Evolutionary conservation across 768 basidiomycete species (phyloP).

Genomic region (Boletales sp.): DNA sequence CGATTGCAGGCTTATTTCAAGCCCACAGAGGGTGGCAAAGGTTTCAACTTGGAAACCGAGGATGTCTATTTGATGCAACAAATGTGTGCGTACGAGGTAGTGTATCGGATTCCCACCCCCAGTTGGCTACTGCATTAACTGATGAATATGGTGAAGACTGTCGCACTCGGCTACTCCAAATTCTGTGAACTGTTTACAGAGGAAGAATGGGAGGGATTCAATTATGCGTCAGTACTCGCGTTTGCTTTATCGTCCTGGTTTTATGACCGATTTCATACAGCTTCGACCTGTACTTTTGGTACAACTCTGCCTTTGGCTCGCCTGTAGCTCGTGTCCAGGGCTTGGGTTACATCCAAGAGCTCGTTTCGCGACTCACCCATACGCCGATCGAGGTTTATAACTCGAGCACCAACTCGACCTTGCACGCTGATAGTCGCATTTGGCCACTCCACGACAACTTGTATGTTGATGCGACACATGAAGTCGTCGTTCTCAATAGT

Average conservation of each 20-base stretch:
- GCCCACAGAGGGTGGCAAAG: conserved; percentile 27
- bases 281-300: conserved; percentile 34
- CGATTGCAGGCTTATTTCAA: conserved; percentile 56
- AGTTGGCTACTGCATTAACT: neutral
- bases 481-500: conserved; percentile 87
- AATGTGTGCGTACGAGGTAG: conserved; percentile 81
- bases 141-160: conserved; percentile 54
- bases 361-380: conserved; percentile 78
- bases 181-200: conserved; percentile 90
- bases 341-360: conserved; percentile 78
- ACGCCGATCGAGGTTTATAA: conserved; percentile 68
- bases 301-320: conserved; percentile 77
- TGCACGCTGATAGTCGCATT: conserved; percentile 64
- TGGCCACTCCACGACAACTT: conserved; percentile 71
- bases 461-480: conserved; percentile 89
- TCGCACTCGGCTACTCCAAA: conserved; percentile 85
- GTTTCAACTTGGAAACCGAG: conserved; percentile 59
- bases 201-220: conserved; percentile 91
- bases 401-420: conserved; percentile 80
- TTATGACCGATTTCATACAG: conserved; percentile 4
- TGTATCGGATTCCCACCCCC: neutral
- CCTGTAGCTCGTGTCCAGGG: conserved; percentile 76
- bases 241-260: neutral
- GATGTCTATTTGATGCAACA: conserved; percentile 80
- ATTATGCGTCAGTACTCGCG: conserved; percentile 61